Base-by-base conservation (phyloP, 1,284 basidiomycete genomes). In the Leccinum solheimii region DNA sequence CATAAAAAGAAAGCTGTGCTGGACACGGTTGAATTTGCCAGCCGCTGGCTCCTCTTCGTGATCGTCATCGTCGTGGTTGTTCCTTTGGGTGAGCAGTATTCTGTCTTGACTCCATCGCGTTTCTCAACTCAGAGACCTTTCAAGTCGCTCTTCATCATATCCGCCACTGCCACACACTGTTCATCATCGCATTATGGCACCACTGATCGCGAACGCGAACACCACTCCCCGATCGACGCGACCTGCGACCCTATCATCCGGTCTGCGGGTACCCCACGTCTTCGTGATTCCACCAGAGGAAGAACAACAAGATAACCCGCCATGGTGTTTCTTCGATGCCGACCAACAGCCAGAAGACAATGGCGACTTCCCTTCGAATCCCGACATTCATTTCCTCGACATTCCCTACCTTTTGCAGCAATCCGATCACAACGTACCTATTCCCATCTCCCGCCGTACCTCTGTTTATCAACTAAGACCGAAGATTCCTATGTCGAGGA, bases 201-300 rank as follows among this genome's bases (percentile, higher is more conserved):
- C 62, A 34, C 38, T 36, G n/a, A 56, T 68, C 62, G 45, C 61
- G 53, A 63, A 57, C 56, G n/a, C 1, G 59, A 63, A 57, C 57
- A 49, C 19, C 38, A 32, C 38, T 34, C 62, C 66, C 50, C 70
- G 62, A 62, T 64, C 64, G 9, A 64, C 62, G 32, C 54, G 60
- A 55, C 45, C 58, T 8, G 34, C 32, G n/a, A 13, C 53, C 1
- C 53, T 38, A n/a, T 50, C 63, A 8, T 67, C 69, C 27, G 66
- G 65, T 50, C 63, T 77, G 32, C 74, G 77, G 40, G 79, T 87
- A 76, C 88, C 86, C 13, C 81, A 85, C 65, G 86, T 90, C 59
- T 85, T 87, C 66, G 83, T 90, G 36, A 78, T 84, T 48, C 89
- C 88, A 11, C 88, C 88, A 30, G 88, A 86, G 69, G 88, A 90